These are phyloP conservation scores for Penicillium sp. DNA, from an alignment of 2,329 filamentous ascomycete species.

Conservation along the genomic window DNA sequence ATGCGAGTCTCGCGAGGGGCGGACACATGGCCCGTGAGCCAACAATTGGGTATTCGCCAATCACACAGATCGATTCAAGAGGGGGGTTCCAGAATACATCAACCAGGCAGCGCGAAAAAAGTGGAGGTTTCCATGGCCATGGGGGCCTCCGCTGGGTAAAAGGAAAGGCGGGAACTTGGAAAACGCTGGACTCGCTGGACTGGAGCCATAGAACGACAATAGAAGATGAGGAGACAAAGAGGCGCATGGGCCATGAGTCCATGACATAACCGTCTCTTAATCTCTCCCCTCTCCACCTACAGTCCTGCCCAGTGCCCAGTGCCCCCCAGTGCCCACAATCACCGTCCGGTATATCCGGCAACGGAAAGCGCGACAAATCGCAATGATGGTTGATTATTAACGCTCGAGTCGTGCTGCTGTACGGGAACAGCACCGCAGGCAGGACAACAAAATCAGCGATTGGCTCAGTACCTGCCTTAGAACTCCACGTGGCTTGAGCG, in stretches of 20 bases:
- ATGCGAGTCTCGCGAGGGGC: constrained; percentile 23
- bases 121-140: constrained; percentile 15
- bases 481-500: constrained; percentile 26
- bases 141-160: constrained; percentile 13
- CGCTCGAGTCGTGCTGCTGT: neutral
- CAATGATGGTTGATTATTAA: neutral
- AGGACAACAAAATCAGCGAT: constrained; percentile 21
- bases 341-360: neutral
- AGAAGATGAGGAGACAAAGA: neutral
- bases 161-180: neutral
- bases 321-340: too few relatives aligned
- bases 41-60: constrained; percentile 11
- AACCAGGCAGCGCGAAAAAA: neutral
- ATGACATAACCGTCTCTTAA: neutral
- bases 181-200: neutral
- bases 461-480: constrained; percentile 25
- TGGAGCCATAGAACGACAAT: neutral
- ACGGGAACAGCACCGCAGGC: neutral
- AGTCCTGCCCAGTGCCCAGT: neutral
- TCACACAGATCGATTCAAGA: constrained; percentile 6
- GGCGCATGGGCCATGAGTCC: neutral
- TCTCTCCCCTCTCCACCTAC: neutral
- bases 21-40: constrained; percentile 28
- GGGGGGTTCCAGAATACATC: neutral
- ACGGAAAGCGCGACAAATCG: neutral